phyloP scores from a whole-genome alignment of 176 grass and related monocot genomes.

The Saccharum officinarum region DNA sequence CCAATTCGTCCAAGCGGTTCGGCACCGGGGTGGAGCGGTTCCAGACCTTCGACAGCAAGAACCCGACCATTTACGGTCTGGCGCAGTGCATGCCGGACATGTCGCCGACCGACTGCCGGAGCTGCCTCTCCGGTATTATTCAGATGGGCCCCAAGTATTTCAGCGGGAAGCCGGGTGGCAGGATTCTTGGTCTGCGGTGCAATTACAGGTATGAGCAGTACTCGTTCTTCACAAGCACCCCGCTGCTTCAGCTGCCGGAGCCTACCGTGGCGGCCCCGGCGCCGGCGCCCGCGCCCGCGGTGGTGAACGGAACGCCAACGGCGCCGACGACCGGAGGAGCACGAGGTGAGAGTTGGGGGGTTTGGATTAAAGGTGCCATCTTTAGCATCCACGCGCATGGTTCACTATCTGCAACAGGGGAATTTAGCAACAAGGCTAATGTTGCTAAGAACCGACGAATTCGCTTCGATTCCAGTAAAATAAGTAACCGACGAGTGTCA shows the following conservation, averaged over 20 bases:
- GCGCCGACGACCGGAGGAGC: no score
- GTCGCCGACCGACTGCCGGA: constrained; percentile 22
- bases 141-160: neutral
- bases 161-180: neutral
- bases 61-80: constrained; percentile 44
- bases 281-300: neutral
- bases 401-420: no score
- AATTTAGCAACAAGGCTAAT: no score
- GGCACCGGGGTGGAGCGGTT: constrained; percentile 31
- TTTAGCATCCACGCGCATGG: no score
- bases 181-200: neutral
- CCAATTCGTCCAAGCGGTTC: constrained; percentile 40
- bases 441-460: no score
- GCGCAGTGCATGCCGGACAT: constrained; percentile 64
- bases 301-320: neutral
- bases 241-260: constrained; percentile 34
- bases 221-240: neutral
- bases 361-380: no score
- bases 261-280: neutral
- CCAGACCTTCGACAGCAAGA: neutral
- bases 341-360: no score
- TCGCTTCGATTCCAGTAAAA: neutral
- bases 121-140: neutral
- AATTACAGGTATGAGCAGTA: constrained; percentile 44
- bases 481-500: neutral